Base-by-base conservation (phyloP, 2,329 filamentous ascomycete genomes). In the Ceratocystis ficicola region DNA sequence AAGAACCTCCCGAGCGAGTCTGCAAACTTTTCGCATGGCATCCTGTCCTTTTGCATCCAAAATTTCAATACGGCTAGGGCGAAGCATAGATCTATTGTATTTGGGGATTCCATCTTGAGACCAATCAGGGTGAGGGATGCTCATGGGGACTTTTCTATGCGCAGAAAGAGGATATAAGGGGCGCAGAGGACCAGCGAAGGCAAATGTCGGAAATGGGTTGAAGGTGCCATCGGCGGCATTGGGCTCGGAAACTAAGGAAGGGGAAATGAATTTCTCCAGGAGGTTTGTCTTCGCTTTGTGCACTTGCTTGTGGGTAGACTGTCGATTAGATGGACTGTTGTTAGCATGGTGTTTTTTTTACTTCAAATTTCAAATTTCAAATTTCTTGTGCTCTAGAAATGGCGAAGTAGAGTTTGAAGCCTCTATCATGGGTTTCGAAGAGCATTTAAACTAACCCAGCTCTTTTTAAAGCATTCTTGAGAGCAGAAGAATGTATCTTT, bases 391-490 rank as follows among this genome's bases (percentile, higher is more conserved):
- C 36, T 41, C 36, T 41, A 41, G 36, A 41, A 15, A 41, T 41
- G 10, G 4, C 36, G 12, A 41, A 41, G 36, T 15, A 15, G 10
- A 12, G 36, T 41, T 41, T 41, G 36, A 41, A 41, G 12, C 36
- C 22, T 52, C 3, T 4, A 48, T 48, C 15, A 15, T 52, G 12
- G 48, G 15, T 41, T 61, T 61, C 30, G 8, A 36, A 32, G 62
- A 20, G 22, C 17, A 22, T 65, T 44, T 48, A 36, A 71, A 71
- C 84, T 72, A 85, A 97, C 94, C 94, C 94, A 99, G 80, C 91
- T 99, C 76, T 86, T 87, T 82, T 96, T 97, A 79, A 99, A 99
- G 80, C 94, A 99, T 72, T 97, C 94, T 76, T 99, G 94, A 32
- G 91, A 91, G 80, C 94, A 99, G 79, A 97, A 99, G 77, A 86